Conservation (phyloP, 148 eudicot species). For the Rhododendron griersonianum region DNA sequence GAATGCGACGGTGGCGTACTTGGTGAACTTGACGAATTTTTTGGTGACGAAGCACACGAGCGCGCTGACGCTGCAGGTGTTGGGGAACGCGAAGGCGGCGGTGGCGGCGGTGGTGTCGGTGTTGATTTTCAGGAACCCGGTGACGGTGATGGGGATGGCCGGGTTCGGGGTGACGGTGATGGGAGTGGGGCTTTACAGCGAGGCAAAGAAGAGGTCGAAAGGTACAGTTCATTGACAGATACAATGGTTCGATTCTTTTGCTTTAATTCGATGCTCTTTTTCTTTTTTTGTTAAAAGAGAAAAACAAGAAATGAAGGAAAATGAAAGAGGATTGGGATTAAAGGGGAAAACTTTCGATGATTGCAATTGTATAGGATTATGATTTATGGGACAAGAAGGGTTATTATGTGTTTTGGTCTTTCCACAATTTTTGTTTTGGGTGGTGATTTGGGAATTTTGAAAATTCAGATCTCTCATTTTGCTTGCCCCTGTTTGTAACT, state of each 20-base stretch:
- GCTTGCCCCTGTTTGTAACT: slow-evolving; percentile 13
- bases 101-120: slow-evolving; percentile 91
- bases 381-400: slow-evolving; percentile 1
- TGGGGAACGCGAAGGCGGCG: slow-evolving; percentile 90
- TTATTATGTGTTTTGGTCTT: neutral
- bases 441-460: slow-evolving; percentile 1
- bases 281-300: neutral
- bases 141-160: slow-evolving; percentile 79
- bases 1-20: slow-evolving; percentile 82
- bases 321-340: neutral
- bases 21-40: slow-evolving; percentile 75
- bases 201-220: slow-evolving; percentile 72
- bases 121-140: slow-evolving; percentile 82
- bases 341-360: neutral
- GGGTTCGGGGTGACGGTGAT: slow-evolving; percentile 75
- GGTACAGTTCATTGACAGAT: slow-evolving; percentile 51
- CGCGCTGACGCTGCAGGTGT: slow-evolving; percentile 74
- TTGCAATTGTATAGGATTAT: slow-evolving; percentile 23
- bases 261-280: slow-evolving; percentile 6
- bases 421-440: slow-evolving; percentile 11
- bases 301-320: neutral
- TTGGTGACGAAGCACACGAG: slow-evolving; percentile 91
- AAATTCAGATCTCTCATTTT: slow-evolving; percentile 29
- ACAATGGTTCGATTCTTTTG: slow-evolving; percentile 18
- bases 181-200: slow-evolving; percentile 88